phyloP scores from a whole-genome alignment of 2,329 filamentous ascomycete species.

The Purpureocillium lavendulum region DNA sequence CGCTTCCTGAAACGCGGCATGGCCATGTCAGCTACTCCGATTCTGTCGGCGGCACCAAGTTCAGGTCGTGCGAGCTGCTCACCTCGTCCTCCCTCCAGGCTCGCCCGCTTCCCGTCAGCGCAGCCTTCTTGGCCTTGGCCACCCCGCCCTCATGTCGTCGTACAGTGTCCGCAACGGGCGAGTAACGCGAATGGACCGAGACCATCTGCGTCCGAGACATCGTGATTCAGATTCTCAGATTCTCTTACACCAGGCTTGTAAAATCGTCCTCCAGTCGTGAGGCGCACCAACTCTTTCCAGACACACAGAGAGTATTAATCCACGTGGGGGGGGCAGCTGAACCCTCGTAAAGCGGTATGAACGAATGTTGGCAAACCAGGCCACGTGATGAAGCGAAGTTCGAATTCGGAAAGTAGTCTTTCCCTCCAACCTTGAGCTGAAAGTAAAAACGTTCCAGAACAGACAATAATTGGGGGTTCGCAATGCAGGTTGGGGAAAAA shows the following conservation, averaged over 20 bases:
- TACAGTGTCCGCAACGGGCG: constrained; percentile 43
- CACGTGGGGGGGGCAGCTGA: no score
- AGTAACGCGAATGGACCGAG: constrained; percentile 35
- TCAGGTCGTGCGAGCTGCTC: no score
- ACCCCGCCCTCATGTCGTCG: constrained; percentile 52
- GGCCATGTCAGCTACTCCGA: no score
- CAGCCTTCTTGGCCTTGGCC: constrained; percentile 57
- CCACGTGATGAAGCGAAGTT: constrained; percentile 10
- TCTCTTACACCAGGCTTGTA: no score
- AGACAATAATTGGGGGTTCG: no score
- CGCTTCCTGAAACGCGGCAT: constrained; percentile 51
- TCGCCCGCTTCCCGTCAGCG: constrained; percentile 65
- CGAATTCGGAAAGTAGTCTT: not conserved
- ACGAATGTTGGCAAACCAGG: constrained; percentile 12
- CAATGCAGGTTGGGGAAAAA: no score
- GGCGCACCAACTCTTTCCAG: no score
- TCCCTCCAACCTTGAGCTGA: not conserved
- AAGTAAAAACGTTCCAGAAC: no score
- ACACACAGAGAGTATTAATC: no score
- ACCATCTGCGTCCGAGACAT: constrained; percentile 46
- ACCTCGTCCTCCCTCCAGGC: constrained; percentile 86
- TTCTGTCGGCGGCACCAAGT: no score
- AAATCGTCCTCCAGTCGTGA: no score
- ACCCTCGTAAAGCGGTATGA: not conserved
- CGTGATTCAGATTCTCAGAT: constrained; percentile 1